Base-by-base conservation (phyloP, 208 protist species). In the Kentomonas sorsogonicus region DNA sequence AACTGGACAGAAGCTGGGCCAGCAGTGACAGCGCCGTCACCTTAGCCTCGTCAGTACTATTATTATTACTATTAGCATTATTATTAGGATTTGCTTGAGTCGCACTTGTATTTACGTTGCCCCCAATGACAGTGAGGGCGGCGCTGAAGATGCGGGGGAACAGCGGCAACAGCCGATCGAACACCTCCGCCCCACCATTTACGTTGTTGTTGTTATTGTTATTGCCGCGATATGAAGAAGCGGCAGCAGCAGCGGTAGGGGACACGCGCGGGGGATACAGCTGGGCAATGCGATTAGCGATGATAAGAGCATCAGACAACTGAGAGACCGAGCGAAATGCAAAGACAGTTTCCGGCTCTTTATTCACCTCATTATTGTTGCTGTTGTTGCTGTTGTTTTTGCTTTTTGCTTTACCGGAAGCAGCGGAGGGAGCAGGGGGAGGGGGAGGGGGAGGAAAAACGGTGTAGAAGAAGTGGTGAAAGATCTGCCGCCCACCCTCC, bases 391-490 rank as follows among this genome's bases (percentile, higher is more conserved):
- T n/a, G n/a, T n/a, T n/a, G n/a, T n/a, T n/a, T n/a, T n/a, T n/a
- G n/a, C n/a, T n/a, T n/a, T n/a, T n/a, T n/a, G n/a, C n/a, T n/a
- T n/a, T n/a, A n/a, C n/a, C n/a, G n/a, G n/a, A n/a, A n/a, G n/a
- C n/a, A n/a, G n/a, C n/a, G n/a, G n/a, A n/a, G n/a, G 46, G 2
- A 13, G 30, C 39, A 25, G 36, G 26, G 27, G 34, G 25, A 6
- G 44, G 16, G 2, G 31, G 34, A 9, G 45, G 31, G 2, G 25
- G 10, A 7, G 59, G 36, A 25, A 77, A 71, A 22, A 72, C 57
- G 36, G 67, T 60, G 33, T 61, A 66, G 46, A 83, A 74, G 50
- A 78, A 89, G 26, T 80, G 72, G 20, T 72, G 70, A 31, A 91
- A 54, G 40, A 83, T 41, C 34, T 60, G 44, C 75, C 77, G 84